A percentile compares a stretch with the other conserved stretches of the same genome.
Conservation (phyloP, 148 eudicot species). For the Rhododendron kiyosumense region DNA sequence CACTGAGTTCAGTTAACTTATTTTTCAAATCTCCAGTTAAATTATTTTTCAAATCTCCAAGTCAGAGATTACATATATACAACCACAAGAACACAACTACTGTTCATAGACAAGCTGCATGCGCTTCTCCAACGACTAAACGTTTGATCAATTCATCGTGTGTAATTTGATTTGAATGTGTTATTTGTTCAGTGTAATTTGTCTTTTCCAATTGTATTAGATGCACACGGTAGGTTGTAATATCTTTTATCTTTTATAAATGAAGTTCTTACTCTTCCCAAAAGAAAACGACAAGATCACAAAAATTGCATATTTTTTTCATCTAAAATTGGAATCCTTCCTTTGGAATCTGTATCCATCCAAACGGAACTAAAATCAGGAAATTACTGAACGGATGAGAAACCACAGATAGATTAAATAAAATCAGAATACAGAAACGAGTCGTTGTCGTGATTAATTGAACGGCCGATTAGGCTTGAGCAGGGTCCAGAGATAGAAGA, state of each 20-base stretch:
- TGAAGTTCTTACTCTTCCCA: too few species aligned
- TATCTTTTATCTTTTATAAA: too few species aligned
- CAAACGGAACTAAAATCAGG: neutral
- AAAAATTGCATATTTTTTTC: too few species aligned
- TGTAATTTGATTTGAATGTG: too few species aligned
- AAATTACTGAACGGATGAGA: neutral
- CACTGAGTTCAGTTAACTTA: neutral
- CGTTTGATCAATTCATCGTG: too few species aligned
- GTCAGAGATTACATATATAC: neutral
- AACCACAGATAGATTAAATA: neutral
- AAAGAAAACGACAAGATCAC: too few species aligned
- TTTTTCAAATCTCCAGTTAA: neutral
- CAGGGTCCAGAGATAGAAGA: neutral
- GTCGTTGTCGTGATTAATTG: neutral
- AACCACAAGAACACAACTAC: neutral
- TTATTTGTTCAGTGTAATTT: too few species aligned
- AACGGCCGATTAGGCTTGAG: neutral
- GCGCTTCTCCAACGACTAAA: too few species aligned
- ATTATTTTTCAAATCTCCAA: neutral
- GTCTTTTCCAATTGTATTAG: too few species aligned
- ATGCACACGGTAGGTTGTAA: too few species aligned
- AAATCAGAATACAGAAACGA: neutral
- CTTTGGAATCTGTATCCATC: neutral
- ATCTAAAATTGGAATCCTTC: too few species aligned
- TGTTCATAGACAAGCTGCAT: too few species aligned